Conservation (phyloP, 1,284 basidiomycete genomes). For the Boletus mariae region DNA sequence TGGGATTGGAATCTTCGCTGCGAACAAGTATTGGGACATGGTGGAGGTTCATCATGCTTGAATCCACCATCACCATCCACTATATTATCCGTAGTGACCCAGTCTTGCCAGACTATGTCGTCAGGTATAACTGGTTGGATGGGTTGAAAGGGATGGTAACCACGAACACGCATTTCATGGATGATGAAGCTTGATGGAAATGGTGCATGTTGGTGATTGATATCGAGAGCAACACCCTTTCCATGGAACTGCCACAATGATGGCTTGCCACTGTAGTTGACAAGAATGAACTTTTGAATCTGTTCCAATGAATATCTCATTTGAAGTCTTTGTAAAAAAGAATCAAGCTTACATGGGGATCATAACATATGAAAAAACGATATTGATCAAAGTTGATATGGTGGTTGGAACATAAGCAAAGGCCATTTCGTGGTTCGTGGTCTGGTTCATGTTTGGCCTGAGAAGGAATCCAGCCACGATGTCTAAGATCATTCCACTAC, state of each 20-base stretch:
- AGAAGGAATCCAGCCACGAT: not conserved
- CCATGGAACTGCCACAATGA: not conserved
- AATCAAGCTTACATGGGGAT: not conserved
- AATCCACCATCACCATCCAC: not conserved
- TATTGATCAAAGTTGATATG: not conserved
- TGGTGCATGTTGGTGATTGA: not conserved
- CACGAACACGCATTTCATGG: not conserved
- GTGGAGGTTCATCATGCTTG: not conserved
- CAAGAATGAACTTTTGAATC: not conserved
- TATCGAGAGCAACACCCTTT: not conserved
- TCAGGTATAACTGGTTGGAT: not conserved
- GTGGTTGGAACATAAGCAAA: not conserved
- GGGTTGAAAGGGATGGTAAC: too few relatives aligned
- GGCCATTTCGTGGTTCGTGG: not conserved
- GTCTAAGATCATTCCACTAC: not conserved
- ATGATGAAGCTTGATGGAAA: not conserved
- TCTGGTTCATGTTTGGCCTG: not conserved
- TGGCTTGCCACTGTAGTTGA: not conserved
- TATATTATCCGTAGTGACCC: not conserved
- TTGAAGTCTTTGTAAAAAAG: not conserved
- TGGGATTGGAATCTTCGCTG: too few relatives aligned
- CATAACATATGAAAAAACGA: not conserved
- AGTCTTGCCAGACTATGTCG: not conserved
- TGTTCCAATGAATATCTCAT: not conserved
- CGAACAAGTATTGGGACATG: not conserved